phyloP scores from a whole-genome alignment of 2,329 filamentous ascomycete species.

The Seiridium unicorne region DNA sequence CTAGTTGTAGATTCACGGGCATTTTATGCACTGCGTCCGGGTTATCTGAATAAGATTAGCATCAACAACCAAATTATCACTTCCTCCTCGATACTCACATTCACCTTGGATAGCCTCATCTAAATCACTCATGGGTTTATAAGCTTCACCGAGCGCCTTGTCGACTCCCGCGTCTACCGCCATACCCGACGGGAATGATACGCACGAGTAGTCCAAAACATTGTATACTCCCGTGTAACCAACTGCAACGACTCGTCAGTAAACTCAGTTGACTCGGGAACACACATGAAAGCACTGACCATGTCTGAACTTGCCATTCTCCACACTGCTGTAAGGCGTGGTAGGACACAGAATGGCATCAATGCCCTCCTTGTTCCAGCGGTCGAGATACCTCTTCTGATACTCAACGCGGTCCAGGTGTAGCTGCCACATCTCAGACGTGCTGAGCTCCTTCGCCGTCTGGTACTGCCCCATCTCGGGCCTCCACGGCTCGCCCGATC shows the following conservation, averaged over 20 bases:
- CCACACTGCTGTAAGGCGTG: conserved; percentile 40
- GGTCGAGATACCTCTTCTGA: conserved; percentile 44
- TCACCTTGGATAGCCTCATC: conserved; percentile 38
- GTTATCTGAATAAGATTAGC: conserved; percentile 31
- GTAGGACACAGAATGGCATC: conserved; percentile 64
- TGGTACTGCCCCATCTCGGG: conserved; percentile 24
- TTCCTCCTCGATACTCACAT: conserved; percentile 33
- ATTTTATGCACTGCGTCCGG: conserved; percentile 36
- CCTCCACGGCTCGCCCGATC: conserved; percentile 37
- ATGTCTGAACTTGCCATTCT: conserved; percentile 42
- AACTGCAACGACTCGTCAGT: conserved; percentile 27
- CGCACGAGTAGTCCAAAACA: conserved; percentile 44
- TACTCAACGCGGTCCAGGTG: conserved; percentile 43
- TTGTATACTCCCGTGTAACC: conserved; percentile 51
- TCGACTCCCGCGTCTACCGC: conserved; percentile 39
- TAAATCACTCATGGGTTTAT: conserved; percentile 31
- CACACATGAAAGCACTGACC: conserved; percentile 28
- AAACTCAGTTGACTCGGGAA: background rate
- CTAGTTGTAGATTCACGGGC: conserved; percentile 41
- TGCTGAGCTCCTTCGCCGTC: conserved; percentile 35
- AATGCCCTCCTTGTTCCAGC: conserved; percentile 46
- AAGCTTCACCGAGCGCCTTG: conserved; percentile 20
- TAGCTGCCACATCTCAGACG: conserved; percentile 46
- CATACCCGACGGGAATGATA: conserved; percentile 45
- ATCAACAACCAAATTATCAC: background rate